A percentile compares a stretch with the other conserved stretches of the same genome.
Conservation (phyloP, 768 basidiomycete genomes). For the Russula vinacea region DNA sequence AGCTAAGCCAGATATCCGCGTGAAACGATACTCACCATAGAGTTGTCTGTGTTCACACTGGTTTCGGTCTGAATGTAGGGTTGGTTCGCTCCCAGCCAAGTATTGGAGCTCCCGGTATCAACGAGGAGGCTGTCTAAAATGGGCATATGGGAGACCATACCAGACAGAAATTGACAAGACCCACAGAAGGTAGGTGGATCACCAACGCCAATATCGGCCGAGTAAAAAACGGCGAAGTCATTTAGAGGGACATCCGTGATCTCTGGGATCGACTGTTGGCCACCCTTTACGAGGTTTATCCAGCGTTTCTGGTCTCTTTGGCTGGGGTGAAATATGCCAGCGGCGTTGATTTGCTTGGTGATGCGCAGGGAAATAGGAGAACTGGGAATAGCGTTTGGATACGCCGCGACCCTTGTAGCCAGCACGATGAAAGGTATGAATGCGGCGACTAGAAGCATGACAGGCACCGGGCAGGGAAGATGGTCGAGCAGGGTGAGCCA, state of each 20-base stretch:
- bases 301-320: too few species aligned
- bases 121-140: constrained; percentile 50
- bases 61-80: constrained; percentile 50
- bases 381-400: too few species aligned
- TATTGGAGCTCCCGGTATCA: constrained; percentile 71
- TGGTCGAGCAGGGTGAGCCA: too few species aligned
- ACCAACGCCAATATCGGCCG: constrained; percentile 46
- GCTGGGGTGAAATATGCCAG: too few species aligned
- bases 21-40: constrained; percentile 38
- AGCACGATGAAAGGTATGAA: too few species aligned
- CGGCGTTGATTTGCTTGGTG: too few species aligned
- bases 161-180: constrained; percentile 19
- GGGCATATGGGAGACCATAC: constrained; percentile 2
- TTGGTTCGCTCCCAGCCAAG: constrained; percentile 60
- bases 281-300: too few species aligned
- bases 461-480: too few species aligned
- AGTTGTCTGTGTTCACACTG: constrained; percentile 44
- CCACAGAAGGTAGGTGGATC: constrained; percentile 52
- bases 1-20: background rate
- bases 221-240: constrained; percentile 45
- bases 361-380: too few species aligned
- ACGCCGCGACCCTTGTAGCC: too few species aligned
- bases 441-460: too few species aligned
- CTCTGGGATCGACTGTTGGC: background rate
- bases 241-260: constrained; percentile 40